phyloP scores from a whole-genome alignment of 495 filamentous ascomycete species.

The Aspergillus panamensis region DNA sequence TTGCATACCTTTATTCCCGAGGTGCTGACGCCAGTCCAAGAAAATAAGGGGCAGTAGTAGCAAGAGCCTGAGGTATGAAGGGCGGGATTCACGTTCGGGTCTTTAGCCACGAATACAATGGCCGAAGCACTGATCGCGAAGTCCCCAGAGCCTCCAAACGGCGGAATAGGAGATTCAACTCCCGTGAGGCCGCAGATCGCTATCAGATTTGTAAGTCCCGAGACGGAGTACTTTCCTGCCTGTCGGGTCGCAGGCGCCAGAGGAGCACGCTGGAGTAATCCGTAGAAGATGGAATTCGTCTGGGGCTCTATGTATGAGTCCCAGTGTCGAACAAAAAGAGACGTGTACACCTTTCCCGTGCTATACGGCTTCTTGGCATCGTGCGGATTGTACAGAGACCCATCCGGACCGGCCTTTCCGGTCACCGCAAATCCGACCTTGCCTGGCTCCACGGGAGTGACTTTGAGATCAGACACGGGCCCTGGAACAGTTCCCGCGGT shows the following conservation, averaged over 20 bases:
- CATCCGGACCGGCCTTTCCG: conserved; percentile 54
- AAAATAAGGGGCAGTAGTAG: conserved; percentile 61
- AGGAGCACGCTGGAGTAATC: conserved; percentile 52
- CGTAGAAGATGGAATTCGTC: conserved; percentile 69
- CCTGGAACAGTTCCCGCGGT: conserved; percentile 63
- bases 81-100: conserved; percentile 72
- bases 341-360: conserved; percentile 52
- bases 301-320: conserved; percentile 59
- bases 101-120: conserved; percentile 81
- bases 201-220: conserved; percentile 48
- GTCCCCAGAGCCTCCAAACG: conserved; percentile 57
- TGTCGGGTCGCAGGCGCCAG: conserved; percentile 34
- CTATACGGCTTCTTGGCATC: conserved; percentile 51
- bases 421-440: conserved; percentile 68
- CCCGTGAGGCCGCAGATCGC: conserved; percentile 39
- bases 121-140: conserved; percentile 55
- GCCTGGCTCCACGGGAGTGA: conserved; percentile 56
- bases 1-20: conserved; percentile 37
- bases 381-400: conserved; percentile 53
- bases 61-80: conserved; percentile 71
- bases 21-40: conserved; percentile 51
- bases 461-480: conserved; percentile 70
- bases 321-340: conserved; percentile 61
- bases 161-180: conserved; percentile 53
- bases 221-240: conserved; percentile 44